phyloP scores from a whole-genome alignment of 352 stramenopile genomes.

The Peronospora belbahrii region DNA sequence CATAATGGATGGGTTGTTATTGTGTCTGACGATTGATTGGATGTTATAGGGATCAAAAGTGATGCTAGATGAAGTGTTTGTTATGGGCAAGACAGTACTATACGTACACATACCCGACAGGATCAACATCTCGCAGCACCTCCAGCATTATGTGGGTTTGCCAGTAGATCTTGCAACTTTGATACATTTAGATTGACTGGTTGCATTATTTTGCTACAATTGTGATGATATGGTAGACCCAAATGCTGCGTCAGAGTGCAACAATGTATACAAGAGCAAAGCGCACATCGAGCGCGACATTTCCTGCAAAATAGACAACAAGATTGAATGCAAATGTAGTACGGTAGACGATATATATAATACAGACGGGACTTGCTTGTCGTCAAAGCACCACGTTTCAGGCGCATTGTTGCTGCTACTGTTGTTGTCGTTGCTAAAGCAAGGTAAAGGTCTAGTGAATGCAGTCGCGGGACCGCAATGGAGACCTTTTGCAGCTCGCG shows the following conservation, averaged over 20 bases:
- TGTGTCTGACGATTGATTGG: neutral
- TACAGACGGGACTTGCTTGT: conserved; percentile 64
- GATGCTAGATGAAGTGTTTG: conserved; percentile 77
- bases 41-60: conserved; percentile 39
- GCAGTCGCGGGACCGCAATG: conserved; percentile 51
- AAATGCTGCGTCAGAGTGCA: conserved; percentile 69
- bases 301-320: conserved; percentile 1
- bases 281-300: conserved; percentile 24
- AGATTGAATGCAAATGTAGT: neutral
- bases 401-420: conserved; percentile 19
- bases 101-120: conserved; percentile 84
- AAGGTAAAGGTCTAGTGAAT: conserved; percentile 29
- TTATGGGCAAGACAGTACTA: conserved; percentile 82
- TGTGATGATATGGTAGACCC: conserved; percentile 35
- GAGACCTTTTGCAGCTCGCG: conserved; percentile 56
- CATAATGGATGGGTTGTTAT: too few species aligned
- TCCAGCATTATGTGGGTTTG: conserved; percentile 65
- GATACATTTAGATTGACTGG: neutral
- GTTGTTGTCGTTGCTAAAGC: conserved; percentile 15
- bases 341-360: conserved; percentile 24
- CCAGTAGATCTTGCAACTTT: neutral
- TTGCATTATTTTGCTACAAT: neutral
- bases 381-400: conserved; percentile 30
- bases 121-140: conserved; percentile 74
- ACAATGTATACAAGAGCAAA: conserved; percentile 80